Conservation (phyloP, 768 basidiomycete genomes). For the Tylopilus subfusipes region DNA sequence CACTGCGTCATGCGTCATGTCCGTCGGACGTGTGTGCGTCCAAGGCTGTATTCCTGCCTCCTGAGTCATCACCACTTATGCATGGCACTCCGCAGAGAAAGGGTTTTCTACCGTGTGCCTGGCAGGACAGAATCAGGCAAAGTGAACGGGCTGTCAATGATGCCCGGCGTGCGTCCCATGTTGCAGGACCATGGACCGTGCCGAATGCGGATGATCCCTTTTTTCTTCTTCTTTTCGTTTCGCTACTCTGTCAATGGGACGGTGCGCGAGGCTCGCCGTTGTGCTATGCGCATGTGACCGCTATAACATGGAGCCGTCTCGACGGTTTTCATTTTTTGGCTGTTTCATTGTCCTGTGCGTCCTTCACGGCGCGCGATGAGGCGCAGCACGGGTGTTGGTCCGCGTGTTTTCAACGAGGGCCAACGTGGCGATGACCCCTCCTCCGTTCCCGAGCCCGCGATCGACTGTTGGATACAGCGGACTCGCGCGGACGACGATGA, state of each 20-base stretch:
- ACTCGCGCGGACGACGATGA: too few species aligned
- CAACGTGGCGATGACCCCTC: neutral
- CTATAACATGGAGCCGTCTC: neutral
- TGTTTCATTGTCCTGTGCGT: neutral
- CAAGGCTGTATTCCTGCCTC: constrained; percentile 5
- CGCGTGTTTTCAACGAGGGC: constrained; percentile 29
- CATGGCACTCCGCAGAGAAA: neutral
- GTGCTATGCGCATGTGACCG: neutral
- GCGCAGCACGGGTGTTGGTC: constrained; percentile 8
- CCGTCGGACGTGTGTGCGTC: constrained; percentile 7
- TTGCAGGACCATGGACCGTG: neutral
- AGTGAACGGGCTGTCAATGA: neutral
- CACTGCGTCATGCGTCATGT: constrained; percentile 24
- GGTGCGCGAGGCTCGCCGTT: neutral
- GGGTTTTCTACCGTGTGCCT: constrained; percentile 7
- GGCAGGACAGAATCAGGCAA: neutral
- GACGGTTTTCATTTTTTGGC: neutral
- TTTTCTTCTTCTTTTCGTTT: neutral
- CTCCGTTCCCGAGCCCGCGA: constrained; percentile 1
- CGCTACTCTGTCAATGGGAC: neutral
- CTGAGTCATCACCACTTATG: constrained; percentile 10
- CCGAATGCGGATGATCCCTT: neutral
- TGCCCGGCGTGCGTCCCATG: constrained; percentile 7
- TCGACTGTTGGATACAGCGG: neutral
- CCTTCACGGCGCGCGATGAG: neutral